A percentile compares a stretch with the other conserved stretches of the same genome.
Conservation (phyloP, 805 yeast species). For the Myxozyma udenii region DNA sequence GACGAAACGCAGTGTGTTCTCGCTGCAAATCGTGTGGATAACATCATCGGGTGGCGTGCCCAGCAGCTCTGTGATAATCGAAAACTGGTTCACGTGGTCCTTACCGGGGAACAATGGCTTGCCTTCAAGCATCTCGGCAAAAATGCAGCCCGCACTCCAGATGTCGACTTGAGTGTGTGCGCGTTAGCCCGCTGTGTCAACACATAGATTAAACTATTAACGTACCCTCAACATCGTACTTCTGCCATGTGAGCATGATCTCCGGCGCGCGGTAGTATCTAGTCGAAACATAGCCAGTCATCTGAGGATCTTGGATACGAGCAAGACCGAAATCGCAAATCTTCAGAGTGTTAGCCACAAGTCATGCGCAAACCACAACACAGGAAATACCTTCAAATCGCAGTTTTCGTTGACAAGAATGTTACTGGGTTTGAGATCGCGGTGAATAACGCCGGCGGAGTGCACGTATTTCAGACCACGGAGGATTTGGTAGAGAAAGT, state of each 20-base stretch:
- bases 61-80: conserved; percentile 89
- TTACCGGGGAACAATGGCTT: conserved; percentile 96
- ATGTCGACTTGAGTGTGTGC: conserved; percentile 61
- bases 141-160: conserved; percentile 97
- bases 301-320: conserved; percentile 95
- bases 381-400: conserved; percentile 69
- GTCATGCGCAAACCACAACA: no score
- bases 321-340: conserved; percentile 95
- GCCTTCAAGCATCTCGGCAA: conserved; percentile 97
- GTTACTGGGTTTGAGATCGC: conserved; percentile 80
- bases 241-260: conserved; percentile 98
- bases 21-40: conserved; percentile 91
- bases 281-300: conserved; percentile 97
- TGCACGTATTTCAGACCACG: conserved; percentile 88
- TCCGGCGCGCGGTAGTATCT: conserved; percentile 97
- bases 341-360: neutral
- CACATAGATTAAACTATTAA: neutral
- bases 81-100: conserved; percentile 97
- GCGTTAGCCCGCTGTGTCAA: no score
- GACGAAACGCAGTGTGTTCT: conserved; percentile 90
- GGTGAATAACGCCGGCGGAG: conserved; percentile 86
- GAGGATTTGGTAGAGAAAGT: conserved; percentile 87
- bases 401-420: conserved; percentile 85
- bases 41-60: conserved; percentile 98
- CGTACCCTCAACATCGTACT: conserved; percentile 73